Base-by-base conservation (phyloP, 2,329 filamentous ascomycete genomes). In the Penicillium sp. region DNA sequence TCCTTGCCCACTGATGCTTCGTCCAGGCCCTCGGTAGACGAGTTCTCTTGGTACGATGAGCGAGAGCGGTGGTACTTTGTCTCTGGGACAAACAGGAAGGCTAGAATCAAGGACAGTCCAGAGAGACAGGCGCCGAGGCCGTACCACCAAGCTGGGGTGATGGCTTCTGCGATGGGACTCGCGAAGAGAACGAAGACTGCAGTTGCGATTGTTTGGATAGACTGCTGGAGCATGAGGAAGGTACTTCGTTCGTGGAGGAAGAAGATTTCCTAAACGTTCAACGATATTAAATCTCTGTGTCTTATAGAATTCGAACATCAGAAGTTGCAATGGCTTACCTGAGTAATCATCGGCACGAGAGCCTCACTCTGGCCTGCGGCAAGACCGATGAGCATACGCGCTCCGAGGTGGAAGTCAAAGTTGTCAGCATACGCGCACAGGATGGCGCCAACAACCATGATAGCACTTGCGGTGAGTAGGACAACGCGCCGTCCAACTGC, bases 181-280 rank as follows among this genome's bases (percentile, higher is more conserved):
- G 79, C 77, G 43, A 77, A 77, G 0, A 81, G 69, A 0, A 73
- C 68, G 58, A 70, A 77, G 3, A 78, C 65, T 0, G 77, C 73
- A 1, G 73, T 75, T 4, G 78, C 60, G 15, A 76, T 72, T 3
- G 76, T 75, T 48, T 81, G 78, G 10, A 76, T 74, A 0, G 77
- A 74, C 28, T 74, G 73, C 54, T 80, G 78, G 57, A 76, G 73
- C 76, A 79, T 81, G 15, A 71, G 64, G 1, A 59, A 63, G 28
- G 63, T 78, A 42, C 76, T 76, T 4, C 79, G 69, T 63, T 81
- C 79, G 65, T 81, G 79, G 0, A 81, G 64, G 59, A 81, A 82
- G 62, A 79, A 78, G 11, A 80, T 71, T 55, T 79, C 67, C 66
- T 69, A 53, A 7, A 15, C 10, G 25, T 47, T 14, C 14, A 12